Percentiles rank a stretch among this genome's conserved stretches.
Evolutionary conservation across 2,329 filamentous ascomycete species (phyloP).

Genomic region (Clonostachys solani): DNA sequence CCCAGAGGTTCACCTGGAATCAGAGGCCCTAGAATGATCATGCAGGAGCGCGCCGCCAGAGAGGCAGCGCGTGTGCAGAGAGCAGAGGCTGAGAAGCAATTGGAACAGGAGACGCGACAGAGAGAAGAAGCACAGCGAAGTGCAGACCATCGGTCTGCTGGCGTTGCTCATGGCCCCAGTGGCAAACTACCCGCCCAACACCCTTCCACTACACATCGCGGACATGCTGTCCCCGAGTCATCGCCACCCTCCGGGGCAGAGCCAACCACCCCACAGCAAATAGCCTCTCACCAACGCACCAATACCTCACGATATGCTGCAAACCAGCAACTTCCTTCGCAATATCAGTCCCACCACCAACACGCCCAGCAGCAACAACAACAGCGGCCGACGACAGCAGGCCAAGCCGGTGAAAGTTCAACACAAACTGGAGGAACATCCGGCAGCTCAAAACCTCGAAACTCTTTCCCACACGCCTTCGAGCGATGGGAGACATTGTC

Average conservation of each 20-base stretch:
- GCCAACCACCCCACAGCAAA: constrained; percentile 15
- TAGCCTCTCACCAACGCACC: constrained; percentile 8
- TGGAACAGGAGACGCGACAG: constrained; percentile 52
- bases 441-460: constrained; percentile 40
- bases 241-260: constrained; percentile 17
- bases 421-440: constrained; percentile 5
- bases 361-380: constrained; percentile 8
- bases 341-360: constrained; percentile 5
- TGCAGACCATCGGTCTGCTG: constrained; percentile 57
- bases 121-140: constrained; percentile 42
- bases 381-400: constrained; percentile 8
- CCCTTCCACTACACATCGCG: constrained; percentile 22
- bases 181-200: constrained; percentile 20
- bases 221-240: constrained; percentile 11
- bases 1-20: constrained; percentile 62
- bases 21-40: constrained; percentile 83
- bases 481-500: constrained; percentile 97
- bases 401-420: constrained; percentile 4
- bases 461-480: constrained; percentile 91
- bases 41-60: constrained; percentile 78
- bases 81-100: constrained; percentile 59
- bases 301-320: constrained; percentile 1
- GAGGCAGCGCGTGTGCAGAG: constrained; percentile 59
- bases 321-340: constrained; percentile 4
- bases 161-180: constrained; percentile 32